phyloP scores from a whole-genome alignment of 768 basidiomycete genomes.

The Melanogaster broomeanus region DNA sequence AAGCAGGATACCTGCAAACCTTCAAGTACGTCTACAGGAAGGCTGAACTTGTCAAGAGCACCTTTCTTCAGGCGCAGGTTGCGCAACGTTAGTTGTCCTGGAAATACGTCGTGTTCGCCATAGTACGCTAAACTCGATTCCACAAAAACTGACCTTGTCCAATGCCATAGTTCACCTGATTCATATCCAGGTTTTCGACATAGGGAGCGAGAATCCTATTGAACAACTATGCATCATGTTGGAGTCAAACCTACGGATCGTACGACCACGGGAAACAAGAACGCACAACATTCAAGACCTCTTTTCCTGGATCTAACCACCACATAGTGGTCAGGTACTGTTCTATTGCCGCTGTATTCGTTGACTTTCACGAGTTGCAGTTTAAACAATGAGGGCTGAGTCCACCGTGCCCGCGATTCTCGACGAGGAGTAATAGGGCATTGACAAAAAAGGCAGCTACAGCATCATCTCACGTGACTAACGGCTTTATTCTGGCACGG shows the following conservation, averaged over 20 bases:
- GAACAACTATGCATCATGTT: conserved; percentile 54
- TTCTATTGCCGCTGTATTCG: background rate
- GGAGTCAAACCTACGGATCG: background rate
- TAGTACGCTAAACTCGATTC: background rate
- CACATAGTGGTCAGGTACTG: conserved; percentile 54
- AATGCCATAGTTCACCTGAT: conserved; percentile 93
- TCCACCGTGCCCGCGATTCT: no score
- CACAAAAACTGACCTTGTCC: conserved; percentile 60
- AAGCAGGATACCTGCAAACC: conserved; percentile 43
- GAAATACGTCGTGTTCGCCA: conserved; percentile 6
- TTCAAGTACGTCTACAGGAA: conserved; percentile 94
- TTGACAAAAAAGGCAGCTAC: conserved; percentile 25
- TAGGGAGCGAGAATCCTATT: conserved; percentile 93
- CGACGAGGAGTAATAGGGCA: conserved; percentile 30
- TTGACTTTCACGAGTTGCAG: background rate
- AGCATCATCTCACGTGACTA: conserved; percentile 32
- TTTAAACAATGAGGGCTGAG: no score
- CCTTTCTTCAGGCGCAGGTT: conserved; percentile 90
- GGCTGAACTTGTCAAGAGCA: conserved; percentile 90
- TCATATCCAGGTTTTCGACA: conserved; percentile 93
- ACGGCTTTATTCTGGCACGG: no score
- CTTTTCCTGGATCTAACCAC: conserved; percentile 88
- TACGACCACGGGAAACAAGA: background rate
- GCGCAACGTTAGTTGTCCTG: conserved; percentile 76
- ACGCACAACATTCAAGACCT: conserved; percentile 77